phyloP scores from a whole-genome alignment of 169 alveolate species.

The Pseudocohnilembus persalinus region DNA sequence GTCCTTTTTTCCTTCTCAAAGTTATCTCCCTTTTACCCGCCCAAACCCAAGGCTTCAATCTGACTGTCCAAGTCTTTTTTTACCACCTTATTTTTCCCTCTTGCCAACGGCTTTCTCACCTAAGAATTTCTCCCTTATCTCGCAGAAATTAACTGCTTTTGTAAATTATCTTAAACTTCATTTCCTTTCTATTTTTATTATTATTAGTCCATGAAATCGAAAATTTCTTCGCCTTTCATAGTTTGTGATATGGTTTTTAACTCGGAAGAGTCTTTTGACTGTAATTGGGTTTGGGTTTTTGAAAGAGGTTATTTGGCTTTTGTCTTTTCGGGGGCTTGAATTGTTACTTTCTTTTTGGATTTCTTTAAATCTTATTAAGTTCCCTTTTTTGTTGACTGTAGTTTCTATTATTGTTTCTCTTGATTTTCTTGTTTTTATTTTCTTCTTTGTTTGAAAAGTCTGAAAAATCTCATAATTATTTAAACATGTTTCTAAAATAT shows the following conservation, averaged over 20 bases:
- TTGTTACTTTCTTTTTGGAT: not conserved
- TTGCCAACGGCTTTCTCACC: not conserved
- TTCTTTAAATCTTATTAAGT: not conserved
- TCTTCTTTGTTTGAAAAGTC: not conserved
- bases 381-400: not conserved
- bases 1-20: not conserved
- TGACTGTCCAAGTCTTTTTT: not conserved
- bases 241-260: not conserved
- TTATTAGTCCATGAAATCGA: not conserved
- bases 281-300: not conserved
- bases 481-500: constrained; percentile 5
- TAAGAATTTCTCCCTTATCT: not conserved
- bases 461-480: constrained; percentile 8
- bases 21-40: not conserved
- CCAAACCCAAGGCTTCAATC: not conserved
- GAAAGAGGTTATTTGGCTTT: not conserved
- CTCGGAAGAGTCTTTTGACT: not conserved
- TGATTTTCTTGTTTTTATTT: not conserved
- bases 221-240: not conserved
- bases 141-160: not conserved
- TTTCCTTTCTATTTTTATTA: too few species aligned
- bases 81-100: not conserved
- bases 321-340: not conserved
- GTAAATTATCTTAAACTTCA: not conserved
- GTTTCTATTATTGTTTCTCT: not conserved